Base-by-base conservation (phyloP, 768 basidiomycete species). In the Tremella fuciformis region DNA sequence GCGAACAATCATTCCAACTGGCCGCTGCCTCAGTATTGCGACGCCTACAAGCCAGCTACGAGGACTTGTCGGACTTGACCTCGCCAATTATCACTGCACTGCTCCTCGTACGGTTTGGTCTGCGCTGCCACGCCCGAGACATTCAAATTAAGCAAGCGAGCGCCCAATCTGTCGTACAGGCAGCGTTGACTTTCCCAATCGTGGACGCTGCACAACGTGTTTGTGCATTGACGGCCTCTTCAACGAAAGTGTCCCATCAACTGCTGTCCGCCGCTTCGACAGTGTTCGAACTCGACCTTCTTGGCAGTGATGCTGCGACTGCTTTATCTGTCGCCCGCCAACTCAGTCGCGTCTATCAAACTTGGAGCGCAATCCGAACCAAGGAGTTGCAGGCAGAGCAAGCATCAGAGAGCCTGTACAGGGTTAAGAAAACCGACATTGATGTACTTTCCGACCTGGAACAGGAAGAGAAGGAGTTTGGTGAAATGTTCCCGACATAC, bases 281-380 rank as follows among this genome's bases (percentile, higher is more conserved):
- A 26, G 52, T 49, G 6, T 44, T 48, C 19, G 19, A 54, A 15
- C 41, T 63, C 24, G 50, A 55, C 4, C 40, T 51, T 3, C 24
- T 46, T 26, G n/a, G 38, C 7, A 6, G 29, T 18, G 22, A 52
- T 8, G 2, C 25, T 38, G 18, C 22, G 29, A 16, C 51, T 11
- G 2, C 38, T 19, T 38, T 38, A 9, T 18, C 38, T 16, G 6
- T 22, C 22, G 26, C 34, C 15, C 18, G 22, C 11, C 48, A 50
- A 11, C 91, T 88, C 66, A 86, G 88, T 53, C 86, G 87, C 68
- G 80, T 84, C 2, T 81, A 85, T 46, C 81, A 84, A n/a, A 81
- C 94, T 19, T 97, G 94, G 94, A 80, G 84, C 42, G 84, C 86
- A 42, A 88, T 96, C 64, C 84, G 84, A 22, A 84, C 85, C 26